Conservation (phyloP, 208 protist genomes). For the Leishmania lainsoni region DNA sequence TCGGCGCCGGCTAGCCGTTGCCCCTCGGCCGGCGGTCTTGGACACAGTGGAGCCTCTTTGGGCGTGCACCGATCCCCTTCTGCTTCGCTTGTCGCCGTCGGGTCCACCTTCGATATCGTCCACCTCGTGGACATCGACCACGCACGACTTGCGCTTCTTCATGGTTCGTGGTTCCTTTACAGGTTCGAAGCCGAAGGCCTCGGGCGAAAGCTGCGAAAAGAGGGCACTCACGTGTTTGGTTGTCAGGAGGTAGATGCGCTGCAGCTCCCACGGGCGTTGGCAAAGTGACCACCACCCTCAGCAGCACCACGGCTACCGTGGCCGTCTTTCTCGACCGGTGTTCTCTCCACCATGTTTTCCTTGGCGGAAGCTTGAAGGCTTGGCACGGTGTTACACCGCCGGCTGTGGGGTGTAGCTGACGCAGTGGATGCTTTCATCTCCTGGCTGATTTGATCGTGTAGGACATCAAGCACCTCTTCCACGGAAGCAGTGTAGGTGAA, state of each 20-base stretch:
- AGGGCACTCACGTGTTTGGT: conserved; percentile 41
- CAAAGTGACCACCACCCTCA: background rate
- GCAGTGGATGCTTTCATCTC: conserved; percentile 2
- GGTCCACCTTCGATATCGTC: background rate
- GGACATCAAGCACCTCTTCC: conserved; percentile 31
- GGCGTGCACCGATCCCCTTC: background rate
- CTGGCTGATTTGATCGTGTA: conserved; percentile 27
- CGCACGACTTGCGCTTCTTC: conserved; percentile 28
- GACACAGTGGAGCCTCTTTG: conserved; percentile 4
- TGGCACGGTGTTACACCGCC: background rate
- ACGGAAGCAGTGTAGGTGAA: conserved; percentile 34
- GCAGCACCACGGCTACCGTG: background rate
- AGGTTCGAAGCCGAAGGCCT: conserved; percentile 38
- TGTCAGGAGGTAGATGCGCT: conserved; percentile 19
- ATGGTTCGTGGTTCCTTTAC: conserved; percentile 2
- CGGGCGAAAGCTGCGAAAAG: conserved; percentile 48
- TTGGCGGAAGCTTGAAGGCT: background rate
- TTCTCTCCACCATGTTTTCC: background rate
- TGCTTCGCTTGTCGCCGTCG: background rate
- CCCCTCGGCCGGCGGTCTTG: background rate
- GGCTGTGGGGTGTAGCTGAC: background rate
- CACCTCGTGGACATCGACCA: background rate
- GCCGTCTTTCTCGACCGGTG: too few species aligned
- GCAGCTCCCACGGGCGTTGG: background rate
- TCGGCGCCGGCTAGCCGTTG: conserved; percentile 4